Evolutionary conservation across 1,284 basidiomycete genomes (phyloP).

Genomic region (Trichosporon inkin): DNA sequence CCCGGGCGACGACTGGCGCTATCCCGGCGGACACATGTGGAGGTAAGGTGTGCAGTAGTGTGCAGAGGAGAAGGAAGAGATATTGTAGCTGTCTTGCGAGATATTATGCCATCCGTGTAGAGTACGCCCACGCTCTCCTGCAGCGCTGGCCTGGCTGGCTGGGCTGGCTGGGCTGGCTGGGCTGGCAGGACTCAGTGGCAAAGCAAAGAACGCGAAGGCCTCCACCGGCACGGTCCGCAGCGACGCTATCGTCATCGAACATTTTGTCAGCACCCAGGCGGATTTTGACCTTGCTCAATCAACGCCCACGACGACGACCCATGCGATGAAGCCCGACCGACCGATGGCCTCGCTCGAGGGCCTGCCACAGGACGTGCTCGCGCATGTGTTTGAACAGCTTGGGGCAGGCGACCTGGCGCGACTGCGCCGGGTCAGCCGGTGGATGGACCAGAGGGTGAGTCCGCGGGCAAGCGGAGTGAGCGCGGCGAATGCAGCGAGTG

Average conservation of each 20-base stretch:
- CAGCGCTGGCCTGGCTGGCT: not conserved
- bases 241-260: not conserved
- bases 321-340: not conserved
- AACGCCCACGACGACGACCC: not conserved
- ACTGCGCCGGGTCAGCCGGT: constrained; percentile 19
- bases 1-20: too few species aligned
- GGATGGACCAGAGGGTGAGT: constrained; percentile 29
- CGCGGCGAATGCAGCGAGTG: too few species aligned
- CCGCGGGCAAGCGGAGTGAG: not conserved
- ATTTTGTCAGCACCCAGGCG: not conserved
- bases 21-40: too few species aligned
- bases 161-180: too few species aligned
- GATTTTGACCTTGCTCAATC: too few species aligned
- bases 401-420: constrained; percentile 25
- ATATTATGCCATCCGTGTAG: constrained; percentile 4
- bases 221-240: not conserved
- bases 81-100: constrained; percentile 9
- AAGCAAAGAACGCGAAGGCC: too few species aligned
- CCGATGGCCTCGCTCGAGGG: constrained; percentile 26
- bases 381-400: constrained; percentile 29
- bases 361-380: constrained; percentile 41
- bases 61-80: not conserved
- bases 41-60: not conserved
- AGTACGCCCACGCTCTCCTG: not conserved
- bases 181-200: too few species aligned